Percentiles rank a stretch among this genome's conserved stretches.
phyloP scores from a whole-genome alignment of 352 stramenopile genomes.

The Hyaloperonospora arabidopsidis region DNA sequence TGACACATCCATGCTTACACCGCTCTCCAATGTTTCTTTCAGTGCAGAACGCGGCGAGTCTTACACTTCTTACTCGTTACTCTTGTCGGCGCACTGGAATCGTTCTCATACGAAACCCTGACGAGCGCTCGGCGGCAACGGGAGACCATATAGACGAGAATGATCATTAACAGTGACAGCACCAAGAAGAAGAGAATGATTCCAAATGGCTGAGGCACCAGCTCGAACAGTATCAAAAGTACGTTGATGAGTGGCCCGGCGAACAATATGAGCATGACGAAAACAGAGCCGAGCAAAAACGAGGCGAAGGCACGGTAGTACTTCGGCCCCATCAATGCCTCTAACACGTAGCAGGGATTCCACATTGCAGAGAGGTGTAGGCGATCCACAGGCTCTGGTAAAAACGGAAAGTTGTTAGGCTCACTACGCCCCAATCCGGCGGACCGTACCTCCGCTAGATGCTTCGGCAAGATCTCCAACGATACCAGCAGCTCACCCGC shows the following conservation, averaged over 20 bases:
- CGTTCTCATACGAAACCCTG: slow-evolving; percentile 12
- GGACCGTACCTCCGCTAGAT: slow-evolving; percentile 44
- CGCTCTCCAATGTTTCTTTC: slow-evolving; percentile 1
- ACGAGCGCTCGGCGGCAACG: slow-evolving; percentile 49
- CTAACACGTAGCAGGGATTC: slow-evolving; percentile 74
- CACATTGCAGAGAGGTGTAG: slow-evolving; percentile 73
- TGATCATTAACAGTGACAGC: slow-evolving; percentile 30
- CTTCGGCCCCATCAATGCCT: slow-evolving; percentile 68
- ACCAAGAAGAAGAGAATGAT: slow-evolving; percentile 51
- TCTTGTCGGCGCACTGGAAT: slow-evolving; percentile 12
- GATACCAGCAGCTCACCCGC: slow-evolving; percentile 63
- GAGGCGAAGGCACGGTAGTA: slow-evolving; percentile 65
- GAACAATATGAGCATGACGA: slow-evolving; percentile 57
- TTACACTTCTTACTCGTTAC: slow-evolving; percentile 16
- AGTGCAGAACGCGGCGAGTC: slow-evolving; percentile 17
- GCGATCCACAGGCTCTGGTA: slow-evolving; percentile 64
- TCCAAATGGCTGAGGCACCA: slow-evolving; percentile 50
- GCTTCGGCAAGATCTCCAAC: slow-evolving; percentile 63
- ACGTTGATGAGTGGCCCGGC: slow-evolving; percentile 66
- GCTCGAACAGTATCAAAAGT: slow-evolving; percentile 53
- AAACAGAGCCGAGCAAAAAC: slow-evolving; percentile 46
- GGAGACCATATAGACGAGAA: slow-evolving; percentile 44
- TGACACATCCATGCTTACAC: too few species aligned
- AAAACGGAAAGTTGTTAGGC: slow-evolving; percentile 72
- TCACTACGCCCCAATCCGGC: slow-evolving; percentile 68